Evolutionary conservation across 257 asterid genomes (phyloP).

Genomic region (Rubia yunnanensis): DNA sequence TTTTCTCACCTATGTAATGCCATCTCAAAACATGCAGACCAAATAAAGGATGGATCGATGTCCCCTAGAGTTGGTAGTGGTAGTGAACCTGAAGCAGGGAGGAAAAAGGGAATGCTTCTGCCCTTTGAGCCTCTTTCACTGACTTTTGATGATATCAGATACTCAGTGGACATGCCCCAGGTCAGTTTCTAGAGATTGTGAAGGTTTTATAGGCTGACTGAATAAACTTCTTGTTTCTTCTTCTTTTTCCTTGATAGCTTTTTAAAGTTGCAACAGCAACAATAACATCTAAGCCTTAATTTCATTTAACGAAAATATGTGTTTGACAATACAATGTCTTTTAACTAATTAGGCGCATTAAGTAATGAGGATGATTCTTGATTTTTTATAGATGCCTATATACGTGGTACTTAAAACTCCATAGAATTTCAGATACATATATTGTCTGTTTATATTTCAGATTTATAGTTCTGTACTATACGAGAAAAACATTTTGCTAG

Average conservation of each 20-base stretch:
- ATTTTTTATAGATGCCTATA: background rate
- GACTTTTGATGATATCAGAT: constrained; percentile 65
- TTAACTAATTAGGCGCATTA: background rate
- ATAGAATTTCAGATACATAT: background rate
- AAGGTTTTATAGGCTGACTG: background rate
- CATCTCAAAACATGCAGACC: constrained; percentile 1
- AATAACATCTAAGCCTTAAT: background rate
- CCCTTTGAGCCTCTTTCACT: constrained; percentile 87
- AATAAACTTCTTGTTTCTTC: too few species aligned
- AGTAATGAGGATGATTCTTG: background rate
- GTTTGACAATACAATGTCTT: background rate
- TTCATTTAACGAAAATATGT: background rate
- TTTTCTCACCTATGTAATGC: background rate
- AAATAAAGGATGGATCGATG: constrained; percentile 6
- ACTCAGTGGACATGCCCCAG: constrained; percentile 79
- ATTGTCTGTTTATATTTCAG: background rate
- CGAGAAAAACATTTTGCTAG: too few species aligned
- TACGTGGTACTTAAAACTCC: background rate
- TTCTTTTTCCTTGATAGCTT: background rate
- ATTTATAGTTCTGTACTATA: too few species aligned
- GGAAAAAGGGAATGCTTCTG: constrained; percentile 82
- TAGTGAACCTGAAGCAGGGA: constrained; percentile 18
- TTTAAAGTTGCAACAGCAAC: background rate
- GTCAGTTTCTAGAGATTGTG: constrained; percentile 16
- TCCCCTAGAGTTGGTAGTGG: constrained; percentile 2